Evolutionary conservation across 495 filamentous ascomycete genomes (phyloP), one percentile per base, ranked within the genome.

Genomic region (Sordaria brevicollis): DNA sequence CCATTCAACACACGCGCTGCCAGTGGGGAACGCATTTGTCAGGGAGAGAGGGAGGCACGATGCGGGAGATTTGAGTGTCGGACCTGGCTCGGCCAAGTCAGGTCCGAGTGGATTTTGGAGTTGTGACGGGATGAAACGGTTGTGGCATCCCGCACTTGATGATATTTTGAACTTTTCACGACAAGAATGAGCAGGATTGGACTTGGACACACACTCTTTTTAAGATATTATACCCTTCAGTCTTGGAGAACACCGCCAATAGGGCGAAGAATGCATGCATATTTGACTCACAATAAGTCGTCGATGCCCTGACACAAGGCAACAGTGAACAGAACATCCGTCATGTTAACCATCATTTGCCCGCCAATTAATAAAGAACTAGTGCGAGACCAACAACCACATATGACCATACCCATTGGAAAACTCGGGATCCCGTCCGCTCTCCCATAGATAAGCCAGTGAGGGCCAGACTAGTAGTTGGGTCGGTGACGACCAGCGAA

Each of bases 371-470:
- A n/a, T n/a, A n/a, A n/a, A n/a, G n/a, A n/a, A n/a, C n/a, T n/a
- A n/a, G n/a, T n/a, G n/a, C n/a, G n/a, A n/a, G n/a, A n/a, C n/a
- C n/a, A n/a, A n/a, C n/a, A n/a, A n/a, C n/a, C 66, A 79, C 77
- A 79, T 83, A 81, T 81, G 80, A 81, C 81, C 82, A 83, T 77
- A 82, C 68, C 74, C 74, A 75, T 35, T 74, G 71, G 80, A 83
- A 69, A 77, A 79, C 73, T 78, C 79, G 81, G 81, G 77, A 81
- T 81, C 82, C 83, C 81, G 82, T 84, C 80, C 78, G 83, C 79
- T 84, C 82, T 81, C 76, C 81, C 81, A 75, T 82, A 80, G 77
- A 77, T 76, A 80, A 81, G 75, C 78, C 66, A 71, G 68, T 71
- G 68, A 72, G 39, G 37, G 70, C 72, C 65, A 67, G 78, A 81